Base-by-base conservation (phyloP, 1,284 basidiomycete genomes). In the Irpex sp. region DNA sequence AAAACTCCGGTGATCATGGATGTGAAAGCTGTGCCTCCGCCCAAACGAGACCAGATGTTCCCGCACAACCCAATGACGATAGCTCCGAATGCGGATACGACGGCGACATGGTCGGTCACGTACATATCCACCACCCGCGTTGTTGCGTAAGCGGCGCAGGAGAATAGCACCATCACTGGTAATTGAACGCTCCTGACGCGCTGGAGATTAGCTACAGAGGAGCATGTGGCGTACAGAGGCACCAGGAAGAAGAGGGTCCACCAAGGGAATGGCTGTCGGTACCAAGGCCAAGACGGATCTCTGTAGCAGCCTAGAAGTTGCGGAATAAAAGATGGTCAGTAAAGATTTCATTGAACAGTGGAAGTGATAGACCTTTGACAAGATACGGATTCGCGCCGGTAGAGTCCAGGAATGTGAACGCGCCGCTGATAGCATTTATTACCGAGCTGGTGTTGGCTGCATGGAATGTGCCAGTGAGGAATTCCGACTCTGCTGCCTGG, bases 1-100 rank as follows among this genome's bases (percentile, higher is more conserved):
- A 94, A 77, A 15, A 95, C 90, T 31, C 92, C 90, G 2, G 92
- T 91, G n/a, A 93, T 90, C 89, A 93, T 94, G 13, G 90, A 87
- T 0, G 93, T 94, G 74, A 95, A 95, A 2, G 93, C 92, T 3
- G 89, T 90, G 57, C 92, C 93, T 33, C 87, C 83, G 68, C 89
- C 83, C 37, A 92, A 73, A 51, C 92, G 83, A 54, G 92, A 93
- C 71, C 94, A 95, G 13, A 87, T 72, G 70, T 94, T 94, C 53
- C 93, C 93, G 49, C 94, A 81, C 13, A 90, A 75, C 61, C 93
- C 93, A 66, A 94, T 89, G 60, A 90, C 84, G 70, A 94, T 85
- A 17, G 93, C 90, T n/a, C 92, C 92, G 65, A 88, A 82, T 49
- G 90, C 87, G 36, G 89, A 86, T 13, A 92, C 87, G 58, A 84